Conservation (phyloP, 139 green algal species). For the Microglena sp. region DNA sequence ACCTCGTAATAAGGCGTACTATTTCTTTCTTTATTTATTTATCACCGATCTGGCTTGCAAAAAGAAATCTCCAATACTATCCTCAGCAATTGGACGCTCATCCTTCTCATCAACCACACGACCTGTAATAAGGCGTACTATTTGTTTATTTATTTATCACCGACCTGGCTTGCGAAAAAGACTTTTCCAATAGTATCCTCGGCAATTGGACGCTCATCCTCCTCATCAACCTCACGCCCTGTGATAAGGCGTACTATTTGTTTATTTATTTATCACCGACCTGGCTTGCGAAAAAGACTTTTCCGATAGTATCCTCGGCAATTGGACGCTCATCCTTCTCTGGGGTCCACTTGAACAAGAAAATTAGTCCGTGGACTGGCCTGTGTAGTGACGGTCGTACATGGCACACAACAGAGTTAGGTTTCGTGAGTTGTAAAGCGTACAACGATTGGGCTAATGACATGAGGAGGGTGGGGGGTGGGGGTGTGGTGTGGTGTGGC, state of each 20-base stretch:
- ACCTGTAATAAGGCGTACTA: neutral
- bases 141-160: too few species aligned
- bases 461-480: neutral
- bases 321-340: conserved; percentile 57
- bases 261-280: too few species aligned
- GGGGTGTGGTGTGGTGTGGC: neutral
- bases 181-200: conserved; percentile 47
- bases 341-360: conserved; percentile 94
- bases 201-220: conserved; percentile 37
- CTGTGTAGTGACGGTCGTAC: conserved; percentile 27
- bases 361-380: conserved; percentile 93
- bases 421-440: neutral
- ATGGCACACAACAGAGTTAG: neutral
- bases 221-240: conserved; percentile 30
- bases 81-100: conserved; percentile 29
- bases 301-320: conserved; percentile 25
- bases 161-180: conserved; percentile 91
- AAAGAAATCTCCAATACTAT: conserved; percentile 62
- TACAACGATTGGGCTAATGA: neutral
- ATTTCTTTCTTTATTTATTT: too few species aligned
- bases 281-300: conserved; percentile 92
- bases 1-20: neutral
- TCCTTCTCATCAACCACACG: conserved; percentile 46
- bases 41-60: conserved; percentile 85
- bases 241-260: too few species aligned